Conservation (phyloP, 2,329 filamentous ascomycete genomes). For the Mycogone perniciosa region DNA sequence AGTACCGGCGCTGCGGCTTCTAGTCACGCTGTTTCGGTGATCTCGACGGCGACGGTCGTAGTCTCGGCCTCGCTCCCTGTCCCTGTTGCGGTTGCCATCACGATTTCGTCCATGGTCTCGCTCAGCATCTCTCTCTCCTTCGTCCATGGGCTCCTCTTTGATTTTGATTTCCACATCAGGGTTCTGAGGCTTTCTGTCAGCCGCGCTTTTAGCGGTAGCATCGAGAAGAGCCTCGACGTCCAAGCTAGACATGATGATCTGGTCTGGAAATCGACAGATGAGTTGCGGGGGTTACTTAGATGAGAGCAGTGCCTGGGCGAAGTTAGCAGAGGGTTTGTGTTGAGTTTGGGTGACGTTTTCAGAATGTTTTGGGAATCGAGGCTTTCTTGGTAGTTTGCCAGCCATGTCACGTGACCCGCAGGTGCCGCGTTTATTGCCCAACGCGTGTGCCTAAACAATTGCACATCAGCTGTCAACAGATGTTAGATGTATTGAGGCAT, state of each 20-base stretch:
- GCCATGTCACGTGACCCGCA: no score
- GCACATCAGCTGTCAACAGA: no score
- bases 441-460: no score
- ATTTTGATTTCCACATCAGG: slow-evolving; percentile 43
- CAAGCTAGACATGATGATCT: slow-evolving; percentile 40
- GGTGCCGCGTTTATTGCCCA: no score
- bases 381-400: no score
- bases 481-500: no score
- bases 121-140: slow-evolving; percentile 12
- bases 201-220: slow-evolving; percentile 63
- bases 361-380: no score
- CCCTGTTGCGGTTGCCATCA: slow-evolving; percentile 24
- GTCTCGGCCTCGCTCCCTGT: slow-evolving; percentile 51
- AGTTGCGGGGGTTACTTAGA: not conserved
- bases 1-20: slow-evolving; percentile 49
- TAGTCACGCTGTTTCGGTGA: slow-evolving; percentile 49
- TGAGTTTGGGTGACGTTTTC: no score
- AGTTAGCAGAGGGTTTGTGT: not conserved
- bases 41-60: slow-evolving; percentile 44
- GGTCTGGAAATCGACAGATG: slow-evolving; percentile 5
- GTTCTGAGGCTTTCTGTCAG: slow-evolving; percentile 41
- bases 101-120: slow-evolving; percentile 40
- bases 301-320: not conserved
- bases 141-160: slow-evolving; percentile 20
- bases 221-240: slow-evolving; percentile 91